Evolutionary conservation across 2,329 filamentous ascomycete genomes (phyloP).

Genomic region (Pestalotiopsis sp.): DNA sequence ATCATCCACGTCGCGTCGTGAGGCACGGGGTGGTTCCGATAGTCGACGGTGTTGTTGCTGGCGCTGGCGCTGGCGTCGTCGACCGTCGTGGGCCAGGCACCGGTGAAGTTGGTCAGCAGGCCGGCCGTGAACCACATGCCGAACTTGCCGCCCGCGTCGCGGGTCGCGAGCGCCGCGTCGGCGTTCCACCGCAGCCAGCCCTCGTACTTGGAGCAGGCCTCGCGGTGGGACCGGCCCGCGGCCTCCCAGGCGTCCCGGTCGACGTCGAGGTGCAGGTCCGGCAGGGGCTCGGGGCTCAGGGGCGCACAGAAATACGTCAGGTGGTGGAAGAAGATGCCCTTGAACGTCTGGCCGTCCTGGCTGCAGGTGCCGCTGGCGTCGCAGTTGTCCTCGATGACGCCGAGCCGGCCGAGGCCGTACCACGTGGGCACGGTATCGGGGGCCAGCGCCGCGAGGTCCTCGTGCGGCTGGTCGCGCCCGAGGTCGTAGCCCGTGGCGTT

Average conservation of each 20-base stretch:
- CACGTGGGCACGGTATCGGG: slow-evolving; percentile 55
- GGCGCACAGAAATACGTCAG: slow-evolving; percentile 76
- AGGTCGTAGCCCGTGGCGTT: slow-evolving; percentile 76
- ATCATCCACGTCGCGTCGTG: slow-evolving; percentile 21
- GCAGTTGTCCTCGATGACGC: slow-evolving; percentile 83
- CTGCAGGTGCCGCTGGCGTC: slow-evolving; percentile 76
- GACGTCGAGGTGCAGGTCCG: slow-evolving; percentile 28
- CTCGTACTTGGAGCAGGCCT: slow-evolving; percentile 67
- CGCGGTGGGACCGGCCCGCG: slow-evolving; percentile 50
- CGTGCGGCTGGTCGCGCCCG: slow-evolving; percentile 40
- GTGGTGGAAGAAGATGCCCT: slow-evolving; percentile 94
- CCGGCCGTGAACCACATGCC: slow-evolving; percentile 86
- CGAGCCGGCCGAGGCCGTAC: slow-evolving; percentile 76
- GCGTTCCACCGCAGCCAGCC: slow-evolving; percentile 82
- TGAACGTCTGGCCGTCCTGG: slow-evolving; percentile 88
- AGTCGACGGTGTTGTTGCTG: slow-evolving; percentile 35
- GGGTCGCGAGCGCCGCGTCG: slow-evolving; percentile 70
- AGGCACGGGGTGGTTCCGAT: slow-evolving; percentile 52
- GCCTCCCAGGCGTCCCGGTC: slow-evolving; percentile 32
- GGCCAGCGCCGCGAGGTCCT: slow-evolving; percentile 37
- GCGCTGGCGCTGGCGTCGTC: slow-evolving; percentile 32
- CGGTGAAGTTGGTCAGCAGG: slow-evolving; percentile 38
- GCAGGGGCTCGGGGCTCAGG: slow-evolving; percentile 44
- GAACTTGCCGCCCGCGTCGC: slow-evolving; percentile 70
- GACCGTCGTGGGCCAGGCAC: slow-evolving; percentile 32